phyloP scores from a whole-genome alignment of 2,329 filamentous ascomycete genomes.

The Aspergillus bombycis region DNA sequence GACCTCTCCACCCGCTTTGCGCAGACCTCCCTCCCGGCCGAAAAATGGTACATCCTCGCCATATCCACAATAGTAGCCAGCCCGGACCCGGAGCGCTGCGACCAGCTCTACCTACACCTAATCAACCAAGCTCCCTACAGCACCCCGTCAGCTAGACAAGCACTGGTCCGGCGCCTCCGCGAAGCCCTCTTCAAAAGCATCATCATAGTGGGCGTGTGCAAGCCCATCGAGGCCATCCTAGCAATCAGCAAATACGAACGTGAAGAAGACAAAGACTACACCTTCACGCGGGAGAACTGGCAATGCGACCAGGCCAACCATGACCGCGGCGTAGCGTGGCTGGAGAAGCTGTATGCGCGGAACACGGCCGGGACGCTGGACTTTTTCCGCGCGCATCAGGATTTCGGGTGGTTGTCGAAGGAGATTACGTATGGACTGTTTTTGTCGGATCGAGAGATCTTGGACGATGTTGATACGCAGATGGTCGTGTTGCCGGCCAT shows the following conservation, averaged over 20 bases:
- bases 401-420: slow-evolving; percentile 73
- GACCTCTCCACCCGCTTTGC: slow-evolving; percentile 33
- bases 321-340: slow-evolving; percentile 58
- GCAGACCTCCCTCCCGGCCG: slow-evolving; percentile 25
- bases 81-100: slow-evolving; percentile 55
- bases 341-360: slow-evolving; percentile 59
- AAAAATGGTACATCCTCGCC: slow-evolving; percentile 40
- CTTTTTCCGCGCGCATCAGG: slow-evolving; percentile 34
- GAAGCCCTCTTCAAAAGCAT: slow-evolving; percentile 65
- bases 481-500: slow-evolving; percentile 48
- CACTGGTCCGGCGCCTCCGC: slow-evolving; percentile 46
- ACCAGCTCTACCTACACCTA: slow-evolving; percentile 60
- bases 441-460: slow-evolving; percentile 45
- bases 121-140: slow-evolving; percentile 52
- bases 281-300: slow-evolving; percentile 60
- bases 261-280: slow-evolving; percentile 62
- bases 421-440: slow-evolving; percentile 70
- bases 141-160: slow-evolving; percentile 33
- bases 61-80: slow-evolving; percentile 54
- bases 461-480: slow-evolving; percentile 49
- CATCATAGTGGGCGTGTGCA: slow-evolving; percentile 63
- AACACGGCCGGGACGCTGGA: slow-evolving; percentile 45
- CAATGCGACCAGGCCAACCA: slow-evolving; percentile 60
- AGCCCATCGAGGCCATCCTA: slow-evolving; percentile 63
- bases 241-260: slow-evolving; percentile 57